These are phyloP conservation scores for Colletotrichum spaethianum DNA, from an alignment of 2,329 filamentous ascomycete genomes.

Conservation along the genomic window DNA sequence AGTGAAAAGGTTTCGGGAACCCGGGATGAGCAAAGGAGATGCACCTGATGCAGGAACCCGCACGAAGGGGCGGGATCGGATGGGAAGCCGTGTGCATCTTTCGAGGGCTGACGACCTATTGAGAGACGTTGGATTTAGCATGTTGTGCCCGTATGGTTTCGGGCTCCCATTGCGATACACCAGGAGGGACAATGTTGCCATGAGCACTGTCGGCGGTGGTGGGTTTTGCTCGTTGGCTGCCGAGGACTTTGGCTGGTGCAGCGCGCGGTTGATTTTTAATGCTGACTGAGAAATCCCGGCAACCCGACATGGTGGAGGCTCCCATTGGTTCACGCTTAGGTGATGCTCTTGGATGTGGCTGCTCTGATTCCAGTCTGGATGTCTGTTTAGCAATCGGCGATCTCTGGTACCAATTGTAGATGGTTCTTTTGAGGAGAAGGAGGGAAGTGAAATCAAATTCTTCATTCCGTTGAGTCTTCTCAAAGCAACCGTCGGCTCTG, in stretches of 20 bases:
- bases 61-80: constrained; percentile 5
- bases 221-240: background rate
- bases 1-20: constrained; percentile 20
- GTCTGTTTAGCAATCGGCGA: too few relatives aligned
- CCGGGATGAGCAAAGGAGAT: constrained; percentile 15
- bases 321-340: background rate
- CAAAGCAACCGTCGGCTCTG: too few relatives aligned
- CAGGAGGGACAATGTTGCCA: background rate
- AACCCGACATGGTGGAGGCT: background rate
- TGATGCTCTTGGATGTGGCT: background rate
- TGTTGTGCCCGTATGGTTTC: constrained; percentile 1
- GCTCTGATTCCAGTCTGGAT: too few relatives aligned
- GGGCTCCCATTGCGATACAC: background rate
- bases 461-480: too few relatives aligned
- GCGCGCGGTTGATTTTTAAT: constrained; percentile 32
- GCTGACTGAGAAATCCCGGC: constrained; percentile 23
- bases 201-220: too few relatives aligned
- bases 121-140: background rate
- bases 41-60: constrained; percentile 34
- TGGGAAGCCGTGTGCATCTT: background rate
- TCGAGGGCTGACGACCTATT: background rate
- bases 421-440: too few relatives aligned
- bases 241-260: background rate
- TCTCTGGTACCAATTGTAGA: too few relatives aligned
- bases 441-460: too few relatives aligned